These are phyloP conservation scores for Platanthera zijinensis DNA, from an alignment of 106 monocot species.

Conservation along the genomic window DNA sequence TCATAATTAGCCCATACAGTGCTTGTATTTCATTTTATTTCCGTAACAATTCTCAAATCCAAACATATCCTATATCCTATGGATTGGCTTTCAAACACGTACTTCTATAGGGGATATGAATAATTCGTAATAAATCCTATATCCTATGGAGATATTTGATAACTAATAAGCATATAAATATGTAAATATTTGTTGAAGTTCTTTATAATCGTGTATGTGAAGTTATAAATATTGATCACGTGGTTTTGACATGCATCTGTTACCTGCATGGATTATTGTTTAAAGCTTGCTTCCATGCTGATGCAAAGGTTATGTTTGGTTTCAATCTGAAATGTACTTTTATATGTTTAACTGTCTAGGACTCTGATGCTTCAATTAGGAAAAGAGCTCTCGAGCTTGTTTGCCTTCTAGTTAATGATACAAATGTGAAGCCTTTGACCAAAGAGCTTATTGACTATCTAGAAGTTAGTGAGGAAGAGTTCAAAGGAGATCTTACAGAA, in stretches of 20 bases:
- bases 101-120: neutral
- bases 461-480: conserved; percentile 91
- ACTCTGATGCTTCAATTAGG: conserved; percentile 93
- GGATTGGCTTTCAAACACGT: neutral
- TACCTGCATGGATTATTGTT: neutral
- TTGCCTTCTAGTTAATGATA: conserved; percentile 81
- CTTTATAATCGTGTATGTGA: neutral
- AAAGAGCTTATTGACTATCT: conserved; percentile 95
- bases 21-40: conserved; percentile 1
- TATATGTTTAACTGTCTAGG: conserved; percentile 32
- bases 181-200: neutral
- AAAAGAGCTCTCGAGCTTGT: conserved; percentile 97
- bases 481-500: conserved; percentile 84
- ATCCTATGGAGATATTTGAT: neutral
- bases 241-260: neutral
- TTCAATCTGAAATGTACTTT: neutral
- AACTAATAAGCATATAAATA: neutral
- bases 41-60: neutral
- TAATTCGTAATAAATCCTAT: neutral
- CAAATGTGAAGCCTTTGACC: conserved; percentile 79
- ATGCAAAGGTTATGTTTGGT: neutral
- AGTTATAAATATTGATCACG: neutral
- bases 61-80: too few relatives aligned
- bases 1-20: neutral
- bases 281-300: neutral